phyloP scores from a whole-genome alignment of 495 filamentous ascomycete genomes.

The Halenospora varia region DNA sequence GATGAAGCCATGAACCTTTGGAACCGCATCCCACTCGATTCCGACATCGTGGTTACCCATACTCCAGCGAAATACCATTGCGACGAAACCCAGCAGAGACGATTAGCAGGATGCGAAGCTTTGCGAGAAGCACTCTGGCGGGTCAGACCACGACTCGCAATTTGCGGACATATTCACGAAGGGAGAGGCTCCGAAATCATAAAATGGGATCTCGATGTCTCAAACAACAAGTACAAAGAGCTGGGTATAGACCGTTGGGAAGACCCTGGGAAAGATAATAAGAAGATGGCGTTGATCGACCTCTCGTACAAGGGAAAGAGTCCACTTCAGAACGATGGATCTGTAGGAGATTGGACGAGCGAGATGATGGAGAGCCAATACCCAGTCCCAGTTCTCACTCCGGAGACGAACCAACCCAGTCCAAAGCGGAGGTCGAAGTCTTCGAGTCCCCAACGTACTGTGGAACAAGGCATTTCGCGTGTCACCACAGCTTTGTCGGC shows the following conservation, averaged over 20 bases:
- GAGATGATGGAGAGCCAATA: not conserved
- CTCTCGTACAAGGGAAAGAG: slow-evolving; percentile 28
- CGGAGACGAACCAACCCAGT: not conserved
- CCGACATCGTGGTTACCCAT: slow-evolving; percentile 85
- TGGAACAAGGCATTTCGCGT: not conserved
- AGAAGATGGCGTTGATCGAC: slow-evolving; percentile 56
- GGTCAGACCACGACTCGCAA: slow-evolving; percentile 74
- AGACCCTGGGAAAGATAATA: slow-evolving; percentile 44
- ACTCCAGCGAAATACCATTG: slow-evolving; percentile 71
- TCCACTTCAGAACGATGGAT: slow-evolving; percentile 28
- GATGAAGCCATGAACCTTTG: slow-evolving; percentile 46
- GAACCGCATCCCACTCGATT: slow-evolving; percentile 58
- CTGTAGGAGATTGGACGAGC: not conserved
- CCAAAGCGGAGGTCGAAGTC: not conserved
- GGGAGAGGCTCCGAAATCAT: slow-evolving; percentile 55
- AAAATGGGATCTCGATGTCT: slow-evolving; percentile 44
- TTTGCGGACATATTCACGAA: slow-evolving; percentile 87
- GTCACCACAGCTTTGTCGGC: slow-evolving; percentile 4
- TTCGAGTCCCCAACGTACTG: not conserved
- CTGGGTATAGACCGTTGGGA: slow-evolving; percentile 31
- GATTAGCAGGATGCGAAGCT: slow-evolving; percentile 59
- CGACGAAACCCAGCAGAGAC: slow-evolving; percentile 54
- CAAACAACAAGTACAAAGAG: slow-evolving; percentile 29
- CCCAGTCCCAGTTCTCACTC: not conserved
- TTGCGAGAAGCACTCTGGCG: slow-evolving; percentile 67